Evolutionary conservation across 768 basidiomycete species (phyloP).

Genomic region (Aureoboletus auriporus): DNA sequence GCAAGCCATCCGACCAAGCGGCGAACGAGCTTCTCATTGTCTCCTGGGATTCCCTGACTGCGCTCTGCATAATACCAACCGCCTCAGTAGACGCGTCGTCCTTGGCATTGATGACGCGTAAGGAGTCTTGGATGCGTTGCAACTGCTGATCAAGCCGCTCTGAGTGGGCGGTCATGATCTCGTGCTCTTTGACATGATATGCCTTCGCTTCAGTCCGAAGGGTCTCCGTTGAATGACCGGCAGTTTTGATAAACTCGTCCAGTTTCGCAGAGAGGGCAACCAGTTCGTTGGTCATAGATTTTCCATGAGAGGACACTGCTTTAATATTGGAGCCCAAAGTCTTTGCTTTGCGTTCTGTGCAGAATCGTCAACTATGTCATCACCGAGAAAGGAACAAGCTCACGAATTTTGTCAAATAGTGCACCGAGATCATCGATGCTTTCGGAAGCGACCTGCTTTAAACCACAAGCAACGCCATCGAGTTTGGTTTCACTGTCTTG

Average conservation of each 20-base stretch:
- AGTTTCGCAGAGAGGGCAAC: conserved; percentile 54
- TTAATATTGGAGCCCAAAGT: conserved; percentile 63
- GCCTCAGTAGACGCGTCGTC: conserved; percentile 54
- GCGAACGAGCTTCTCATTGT: conserved; percentile 48
- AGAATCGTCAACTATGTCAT: conserved; percentile 6
- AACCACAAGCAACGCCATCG: conserved; percentile 64
- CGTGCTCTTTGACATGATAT: conserved; percentile 53
- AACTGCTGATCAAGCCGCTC: conserved; percentile 57
- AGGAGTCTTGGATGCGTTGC: conserved; percentile 45
- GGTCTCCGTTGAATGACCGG: conserved; percentile 48
- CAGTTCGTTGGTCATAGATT: conserved; percentile 51
- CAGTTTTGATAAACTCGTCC: conserved; percentile 55
- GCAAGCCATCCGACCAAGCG: conserved; percentile 54
- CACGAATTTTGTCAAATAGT: conserved; percentile 83
- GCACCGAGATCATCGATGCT: conserved; percentile 65
- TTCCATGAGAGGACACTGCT: conserved; percentile 59
- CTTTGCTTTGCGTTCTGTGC: conserved; percentile 66
- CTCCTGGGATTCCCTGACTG: conserved; percentile 51
- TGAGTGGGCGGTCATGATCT: conserved; percentile 47
- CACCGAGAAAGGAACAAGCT: conserved; percentile 18
- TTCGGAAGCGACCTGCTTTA: conserved; percentile 65
- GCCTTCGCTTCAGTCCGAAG: conserved; percentile 55
- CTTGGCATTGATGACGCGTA: conserved; percentile 52
- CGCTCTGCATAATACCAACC: conserved; percentile 41
- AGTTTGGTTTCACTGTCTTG: conserved; percentile 68